phyloP scores from a whole-genome alignment of 352 stramenopile species.

The Phytophthora syringae region DNA sequence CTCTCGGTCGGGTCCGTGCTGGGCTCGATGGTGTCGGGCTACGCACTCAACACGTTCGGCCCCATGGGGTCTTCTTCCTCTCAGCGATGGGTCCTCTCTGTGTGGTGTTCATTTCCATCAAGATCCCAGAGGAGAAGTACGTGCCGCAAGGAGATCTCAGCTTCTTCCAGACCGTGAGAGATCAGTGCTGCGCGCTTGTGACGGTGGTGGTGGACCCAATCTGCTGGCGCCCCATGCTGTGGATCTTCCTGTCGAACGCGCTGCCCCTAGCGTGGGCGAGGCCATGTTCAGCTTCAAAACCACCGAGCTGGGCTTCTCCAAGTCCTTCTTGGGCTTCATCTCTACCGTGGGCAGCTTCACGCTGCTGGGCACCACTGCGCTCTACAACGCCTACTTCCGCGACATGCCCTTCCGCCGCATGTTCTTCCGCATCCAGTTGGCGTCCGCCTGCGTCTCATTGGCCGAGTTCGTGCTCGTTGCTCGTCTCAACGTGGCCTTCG shows the following conservation, averaged over 20 bases:
- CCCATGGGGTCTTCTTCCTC: slow-evolving; percentile 78
- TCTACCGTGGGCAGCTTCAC: slow-evolving; percentile 78
- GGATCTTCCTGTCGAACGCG: slow-evolving; percentile 84
- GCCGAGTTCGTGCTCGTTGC: slow-evolving; percentile 78
- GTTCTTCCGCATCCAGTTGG: slow-evolving; percentile 80
- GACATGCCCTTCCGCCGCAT: slow-evolving; percentile 81
- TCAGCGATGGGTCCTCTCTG: slow-evolving; percentile 74
- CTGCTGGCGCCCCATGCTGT: slow-evolving; percentile 81
- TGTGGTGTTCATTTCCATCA: slow-evolving; percentile 67
- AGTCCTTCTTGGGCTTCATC: slow-evolving; percentile 83
- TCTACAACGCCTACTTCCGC: slow-evolving; percentile 85
- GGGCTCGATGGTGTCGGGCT: slow-evolving; percentile 71
- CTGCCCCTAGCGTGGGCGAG: slow-evolving; percentile 75
- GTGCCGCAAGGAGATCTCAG: slow-evolving; percentile 29
- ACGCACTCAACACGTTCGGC: slow-evolving; percentile 62
- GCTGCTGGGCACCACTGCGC: slow-evolving; percentile 66
- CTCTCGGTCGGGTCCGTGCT: slow-evolving; percentile 76
- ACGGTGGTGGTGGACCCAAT: slow-evolving; percentile 72
- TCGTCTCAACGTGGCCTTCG: slow-evolving; percentile 65
- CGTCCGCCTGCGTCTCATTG: slow-evolving; percentile 68
- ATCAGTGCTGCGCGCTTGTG: slow-evolving; percentile 59
- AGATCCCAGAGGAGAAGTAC: slow-evolving; percentile 62
- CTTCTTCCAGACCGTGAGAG: slow-evolving; percentile 59
- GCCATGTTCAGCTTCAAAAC: slow-evolving; percentile 90
- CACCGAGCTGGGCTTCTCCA: slow-evolving; percentile 72